phyloP scores from a whole-genome alignment of 164 flowering plant genomes.

The Piper betle region DNA sequence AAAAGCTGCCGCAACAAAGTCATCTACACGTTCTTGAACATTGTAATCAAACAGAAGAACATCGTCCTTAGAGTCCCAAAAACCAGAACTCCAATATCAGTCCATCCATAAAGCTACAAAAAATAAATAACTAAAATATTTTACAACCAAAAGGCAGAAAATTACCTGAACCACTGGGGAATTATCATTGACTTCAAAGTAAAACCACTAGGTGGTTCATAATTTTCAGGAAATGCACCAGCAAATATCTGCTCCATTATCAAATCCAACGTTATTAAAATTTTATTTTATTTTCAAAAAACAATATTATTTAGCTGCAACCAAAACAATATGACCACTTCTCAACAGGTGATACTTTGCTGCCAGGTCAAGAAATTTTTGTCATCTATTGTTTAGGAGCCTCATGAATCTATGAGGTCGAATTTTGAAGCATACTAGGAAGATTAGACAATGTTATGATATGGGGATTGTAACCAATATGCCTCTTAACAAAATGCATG shows the following conservation, averaged over 20 bases:
- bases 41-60: constrained; percentile 67
- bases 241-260: constrained; percentile 39
- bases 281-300: too few species aligned
- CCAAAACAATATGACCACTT: too few species aligned
- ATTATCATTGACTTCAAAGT: constrained; percentile 44
- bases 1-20: constrained; percentile 80
- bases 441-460: too few species aligned
- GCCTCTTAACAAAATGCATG: too few species aligned
- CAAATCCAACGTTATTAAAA: background rate
- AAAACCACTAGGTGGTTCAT: constrained; percentile 52
- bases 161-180: constrained; percentile 46
- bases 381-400: too few species aligned
- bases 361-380: too few species aligned
- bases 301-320: too few species aligned
- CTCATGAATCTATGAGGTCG: too few species aligned
- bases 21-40: constrained; percentile 79
- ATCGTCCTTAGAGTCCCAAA: constrained; percentile 25
- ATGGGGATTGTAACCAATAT: too few species aligned
- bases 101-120: background rate
- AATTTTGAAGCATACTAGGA: too few species aligned
- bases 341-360: too few species aligned
- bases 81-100: background rate
- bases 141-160: background rate
- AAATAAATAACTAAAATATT: background rate
- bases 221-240: constrained; percentile 44